These are phyloP conservation scores for Claviceps monticola DNA, from an alignment of 2,329 filamentous ascomycete genomes.

Conservation along the genomic window DNA sequence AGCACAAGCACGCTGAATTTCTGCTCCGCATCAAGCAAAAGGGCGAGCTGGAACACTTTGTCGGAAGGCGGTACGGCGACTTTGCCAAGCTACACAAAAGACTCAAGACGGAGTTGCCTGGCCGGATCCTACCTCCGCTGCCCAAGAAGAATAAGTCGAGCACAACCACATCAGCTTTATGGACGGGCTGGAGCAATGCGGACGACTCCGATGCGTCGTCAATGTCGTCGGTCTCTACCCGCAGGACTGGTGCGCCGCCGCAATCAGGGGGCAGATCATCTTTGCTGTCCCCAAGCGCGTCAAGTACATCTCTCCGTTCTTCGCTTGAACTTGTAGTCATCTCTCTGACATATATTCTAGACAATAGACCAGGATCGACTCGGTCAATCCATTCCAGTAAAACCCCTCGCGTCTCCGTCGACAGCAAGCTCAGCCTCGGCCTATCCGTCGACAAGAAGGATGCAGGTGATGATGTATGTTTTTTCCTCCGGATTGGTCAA, in stretches of 20 bases:
- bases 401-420: slow-evolving; percentile 19
- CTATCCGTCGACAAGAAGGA: slow-evolving; percentile 8
- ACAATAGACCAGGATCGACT: slow-evolving; percentile 13
- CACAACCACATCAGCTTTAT: slow-evolving; percentile 46
- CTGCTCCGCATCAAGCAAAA: slow-evolving; percentile 72
- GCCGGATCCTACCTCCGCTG: slow-evolving; percentile 73
- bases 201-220: slow-evolving; percentile 67
- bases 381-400: slow-evolving; percentile 16
- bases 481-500: background rate
- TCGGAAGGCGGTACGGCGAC: slow-evolving; percentile 78
- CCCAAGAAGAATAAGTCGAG: slow-evolving; percentile 86
- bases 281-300: slow-evolving; percentile 16
- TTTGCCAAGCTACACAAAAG: slow-evolving; percentile 69
- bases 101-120: slow-evolving; percentile 73
- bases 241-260: slow-evolving; percentile 30
- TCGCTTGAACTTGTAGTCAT: background rate
- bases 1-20: slow-evolving; percentile 92
- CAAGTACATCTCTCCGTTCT: background rate
- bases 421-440: slow-evolving; percentile 16
- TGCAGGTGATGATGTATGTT: slow-evolving; percentile 13
- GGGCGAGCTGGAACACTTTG: slow-evolving; percentile 60
- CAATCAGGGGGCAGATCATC: slow-evolving; percentile 10
- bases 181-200: slow-evolving; percentile 37
- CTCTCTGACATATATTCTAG: background rate
- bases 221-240: slow-evolving; percentile 65